A percentile compares a stretch with the other conserved stretches of the same genome.
These are phyloP conservation scores for Rubroboletus pulcherrimus DNA, from an alignment of 768 basidiomycete genomes.

Conservation along the genomic window DNA sequence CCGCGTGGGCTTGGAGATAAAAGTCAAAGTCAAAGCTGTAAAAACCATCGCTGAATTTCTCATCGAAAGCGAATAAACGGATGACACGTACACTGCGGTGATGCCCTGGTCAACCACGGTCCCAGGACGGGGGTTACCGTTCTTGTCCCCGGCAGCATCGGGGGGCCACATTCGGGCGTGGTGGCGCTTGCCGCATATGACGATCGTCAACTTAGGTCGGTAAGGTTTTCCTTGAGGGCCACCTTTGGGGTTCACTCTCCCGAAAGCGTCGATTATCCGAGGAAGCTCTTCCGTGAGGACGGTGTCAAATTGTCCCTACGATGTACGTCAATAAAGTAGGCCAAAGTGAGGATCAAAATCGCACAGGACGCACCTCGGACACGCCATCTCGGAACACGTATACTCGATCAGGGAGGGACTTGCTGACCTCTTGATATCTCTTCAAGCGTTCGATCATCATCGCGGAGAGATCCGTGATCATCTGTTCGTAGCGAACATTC, in stretches of 20 bases:
- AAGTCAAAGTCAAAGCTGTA: slow-evolving; percentile 61
- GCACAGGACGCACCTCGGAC: slow-evolving; percentile 53
- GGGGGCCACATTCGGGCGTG: slow-evolving; percentile 58
- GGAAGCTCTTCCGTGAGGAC: slow-evolving; percentile 61
- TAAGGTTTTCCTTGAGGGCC: slow-evolving; percentile 44
- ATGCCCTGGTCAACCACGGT: slow-evolving; percentile 80
- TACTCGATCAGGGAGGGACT: slow-evolving; percentile 59
- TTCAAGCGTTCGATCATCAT: slow-evolving; percentile 74
- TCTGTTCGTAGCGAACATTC: slow-evolving; percentile 39
- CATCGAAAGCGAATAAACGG: background rate
- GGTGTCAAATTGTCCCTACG: slow-evolving; percentile 67
- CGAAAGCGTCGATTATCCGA: slow-evolving; percentile 58
- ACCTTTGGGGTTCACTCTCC: slow-evolving; percentile 40
- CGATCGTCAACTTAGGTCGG: slow-evolving; percentile 60
- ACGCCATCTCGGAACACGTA: slow-evolving; percentile 80
- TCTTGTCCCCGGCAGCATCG: slow-evolving; percentile 47
- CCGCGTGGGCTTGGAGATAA: slow-evolving; percentile 71
- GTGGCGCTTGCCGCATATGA: slow-evolving; percentile 77
- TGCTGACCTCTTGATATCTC: slow-evolving; percentile 53
- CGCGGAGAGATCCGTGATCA: slow-evolving; percentile 58
- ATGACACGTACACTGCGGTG: slow-evolving; percentile 53
- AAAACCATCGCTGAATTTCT: background rate
- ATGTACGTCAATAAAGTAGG: background rate
- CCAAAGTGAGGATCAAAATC: background rate
- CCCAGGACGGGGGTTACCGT: slow-evolving; percentile 76